phyloP scores from a whole-genome alignment of 2,329 filamentous ascomycete genomes.

The Gyromitra esculenta region DNA sequence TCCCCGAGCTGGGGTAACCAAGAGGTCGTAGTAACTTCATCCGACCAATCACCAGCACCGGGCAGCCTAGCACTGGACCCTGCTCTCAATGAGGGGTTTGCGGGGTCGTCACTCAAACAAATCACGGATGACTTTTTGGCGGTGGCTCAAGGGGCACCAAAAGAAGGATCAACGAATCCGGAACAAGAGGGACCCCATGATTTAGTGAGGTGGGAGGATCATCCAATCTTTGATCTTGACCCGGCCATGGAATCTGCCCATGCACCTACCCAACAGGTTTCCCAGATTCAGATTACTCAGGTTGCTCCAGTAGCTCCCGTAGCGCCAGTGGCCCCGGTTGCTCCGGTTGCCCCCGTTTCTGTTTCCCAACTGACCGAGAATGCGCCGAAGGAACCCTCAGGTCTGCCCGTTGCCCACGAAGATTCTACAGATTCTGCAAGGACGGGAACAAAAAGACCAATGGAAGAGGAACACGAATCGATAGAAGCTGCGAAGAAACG shows the following conservation, averaged over 20 bases:
- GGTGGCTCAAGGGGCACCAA: slow-evolving; percentile 39
- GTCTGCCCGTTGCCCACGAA: slow-evolving; percentile 15
- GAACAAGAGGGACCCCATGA: slow-evolving; percentile 45
- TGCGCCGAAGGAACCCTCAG: slow-evolving; percentile 1
- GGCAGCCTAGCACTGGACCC: slow-evolving; percentile 53
- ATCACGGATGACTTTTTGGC: slow-evolving; percentile 53
- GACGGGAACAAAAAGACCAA: slow-evolving; percentile 31
- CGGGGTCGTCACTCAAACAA: slow-evolving; percentile 49
- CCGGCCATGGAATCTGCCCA: slow-evolving; percentile 40
- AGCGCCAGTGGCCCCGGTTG: slow-evolving; percentile 28
- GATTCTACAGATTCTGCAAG: slow-evolving; percentile 22
- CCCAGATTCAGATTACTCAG: slow-evolving; percentile 14
- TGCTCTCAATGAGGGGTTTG: slow-evolving; percentile 51
- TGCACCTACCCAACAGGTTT: slow-evolving; percentile 25
- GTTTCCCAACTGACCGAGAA: slow-evolving; percentile 2
- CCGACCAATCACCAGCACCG: slow-evolving; percentile 52
- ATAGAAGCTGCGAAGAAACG: slow-evolving; percentile 42
- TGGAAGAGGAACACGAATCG: slow-evolving; percentile 20
- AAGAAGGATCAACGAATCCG: slow-evolving; percentile 32
- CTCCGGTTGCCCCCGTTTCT: slow-evolving; percentile 37
- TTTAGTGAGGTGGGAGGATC: slow-evolving; percentile 55
- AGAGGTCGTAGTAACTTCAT: slow-evolving; percentile 39
- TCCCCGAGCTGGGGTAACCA: slow-evolving; percentile 45
- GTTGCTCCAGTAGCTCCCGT: slow-evolving; percentile 31
- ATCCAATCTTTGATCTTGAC: slow-evolving; percentile 55